Evolutionary conservation across 129 eudicot genomes (phyloP), one percentile per base, ranked within the genome.

Genomic region (Centaurea solstitialis): DNA sequence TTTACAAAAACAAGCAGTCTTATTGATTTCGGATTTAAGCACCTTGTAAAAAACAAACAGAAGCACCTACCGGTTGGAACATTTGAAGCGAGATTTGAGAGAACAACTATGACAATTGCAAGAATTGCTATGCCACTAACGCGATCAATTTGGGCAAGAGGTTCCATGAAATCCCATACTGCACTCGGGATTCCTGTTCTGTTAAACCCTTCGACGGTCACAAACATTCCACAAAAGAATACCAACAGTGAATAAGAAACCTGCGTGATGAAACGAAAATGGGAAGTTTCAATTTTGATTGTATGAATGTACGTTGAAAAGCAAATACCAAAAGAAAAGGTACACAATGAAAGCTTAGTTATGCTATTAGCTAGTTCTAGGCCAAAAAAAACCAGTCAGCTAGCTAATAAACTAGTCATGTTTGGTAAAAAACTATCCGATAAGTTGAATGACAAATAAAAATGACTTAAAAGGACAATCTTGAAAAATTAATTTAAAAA

Each of bases 171-270:
- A 24, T 92, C 98, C 98, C 98, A 94, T 59, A 94, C 9, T 0
- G 89, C 76, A 69, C 98, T 83, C 13, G 98, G 98, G 74, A 94
- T 92, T 72, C 98, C 98, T 4, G 98, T 94, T 81, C 67, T 90
- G 66, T 94, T 94, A 68, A 94, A 92, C 75, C 98, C 98, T 66
- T 92, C 97, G 43, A 94, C 97, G 2, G 98, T 92, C 66, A 92
- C 89, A 75, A 92, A 92, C 98, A 94, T 92, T 72, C 98, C 98
- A 28, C 98, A 91, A 76, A 94, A 94, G 92, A 94, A 94, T 43
- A 94, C 85, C 89, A 94, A 78, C 30, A 94, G 90, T 61, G 98
- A 94, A 83, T 90, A 94, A 8, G 98, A 94, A 35, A 94, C 96
- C 98, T 93, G 89, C 50, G 45, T 40, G 22, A 62, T 18, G 47